Evolutionary conservation across 2,329 filamentous ascomycete genomes (phyloP).

Genomic region (Pseudopithomyces chartarum): DNA sequence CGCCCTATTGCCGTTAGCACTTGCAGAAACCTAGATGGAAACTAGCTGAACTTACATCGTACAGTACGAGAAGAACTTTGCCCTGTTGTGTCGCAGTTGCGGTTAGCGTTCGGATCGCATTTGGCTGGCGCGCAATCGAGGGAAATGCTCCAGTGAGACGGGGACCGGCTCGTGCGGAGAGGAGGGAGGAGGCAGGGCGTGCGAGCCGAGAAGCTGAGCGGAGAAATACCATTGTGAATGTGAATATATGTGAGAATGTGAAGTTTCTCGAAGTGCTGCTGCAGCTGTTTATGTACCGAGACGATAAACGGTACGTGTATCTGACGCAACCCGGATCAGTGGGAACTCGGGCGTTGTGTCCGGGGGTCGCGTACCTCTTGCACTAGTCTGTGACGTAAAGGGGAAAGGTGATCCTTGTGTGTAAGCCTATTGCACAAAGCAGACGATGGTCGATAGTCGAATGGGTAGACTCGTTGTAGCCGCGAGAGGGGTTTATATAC

Average conservation of each 20-base stretch:
- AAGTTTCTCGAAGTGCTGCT: conserved; percentile 23
- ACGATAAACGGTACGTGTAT: conserved; percentile 28
- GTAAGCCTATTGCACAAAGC: conserved; percentile 19
- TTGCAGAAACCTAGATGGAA: conserved; percentile 6
- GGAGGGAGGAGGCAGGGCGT: conserved; percentile 59
- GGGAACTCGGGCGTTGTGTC: conserved; percentile 19
- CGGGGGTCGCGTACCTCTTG: conserved; percentile 32
- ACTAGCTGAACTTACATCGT: conserved; percentile 87
- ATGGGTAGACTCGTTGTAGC: conserved; percentile 23
- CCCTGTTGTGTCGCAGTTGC: conserved; percentile 75
- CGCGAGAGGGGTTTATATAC: conserved; percentile 39
- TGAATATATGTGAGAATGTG: conserved; percentile 18
- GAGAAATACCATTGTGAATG: conserved; percentile 63
- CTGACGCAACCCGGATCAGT: conserved; percentile 36
- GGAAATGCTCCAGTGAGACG: conserved; percentile 45
- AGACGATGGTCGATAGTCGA: conserved; percentile 4
- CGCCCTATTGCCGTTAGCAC: conserved; percentile 58
- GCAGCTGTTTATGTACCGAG: conserved; percentile 28
- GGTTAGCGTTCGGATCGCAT: conserved; percentile 66
- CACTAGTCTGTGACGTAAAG: conserved; percentile 28
- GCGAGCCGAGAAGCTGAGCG: conserved; percentile 64
- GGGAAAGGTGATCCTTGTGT: conserved; percentile 9
- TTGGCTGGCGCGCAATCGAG: conserved; percentile 52
- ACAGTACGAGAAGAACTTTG: conserved; percentile 92
- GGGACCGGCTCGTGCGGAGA: conserved; percentile 52